Base-by-base conservation (phyloP, 1,284 basidiomycete genomes). In the Fomitopsis pinicola region DNA sequence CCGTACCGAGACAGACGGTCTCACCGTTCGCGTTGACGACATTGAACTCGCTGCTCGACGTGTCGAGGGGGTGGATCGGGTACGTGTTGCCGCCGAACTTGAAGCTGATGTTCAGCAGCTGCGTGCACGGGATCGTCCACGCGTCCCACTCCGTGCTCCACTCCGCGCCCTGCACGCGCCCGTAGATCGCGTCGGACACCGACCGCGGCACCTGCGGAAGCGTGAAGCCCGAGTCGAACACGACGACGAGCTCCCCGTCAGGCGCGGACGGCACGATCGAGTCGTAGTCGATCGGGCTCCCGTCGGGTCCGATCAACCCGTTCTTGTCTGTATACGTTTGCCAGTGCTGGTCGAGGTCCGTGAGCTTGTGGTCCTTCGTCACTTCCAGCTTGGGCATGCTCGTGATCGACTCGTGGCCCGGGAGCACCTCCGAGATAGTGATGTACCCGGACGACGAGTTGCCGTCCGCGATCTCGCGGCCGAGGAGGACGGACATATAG, bases 181-280 rank as follows among this genome's bases (percentile, higher is more conserved):
- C 89, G 67, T 92, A 92, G 65, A 92, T 91, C 17, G 87, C 87
- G 66, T 92, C 90, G 10, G 89, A 84, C 64, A 92, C 79, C 8
- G 78, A 77, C 42, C 90, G 86, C 17, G 90, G 88, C 26, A 92
- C 88, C 74, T 91, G 89, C 30, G 78, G 80, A 57, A 84, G 76
- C 3, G 87, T 85, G 72, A 83, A 91, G 42, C 90, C 89, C 36
- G 88, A 88, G 69, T 92, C 90, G 64, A 91, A 79, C 38, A 91
- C 86, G 15, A 83, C 86, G n/a, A 91, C 86, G 42, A 88, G 67
- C 63, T 73, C 67, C 36, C 72, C 72, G 48, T 71, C 67, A 0
- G 69, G 69, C 22, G 73, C 74, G 15, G 63, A 69, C 1, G 87
- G 87, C 3, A 88, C 89, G 64, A 91, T 88, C 14, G 88, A 88